Conservation (phyloP, 2,329 filamentous ascomycete genomes). For the Colletotrichum ledebouriae region DNA sequence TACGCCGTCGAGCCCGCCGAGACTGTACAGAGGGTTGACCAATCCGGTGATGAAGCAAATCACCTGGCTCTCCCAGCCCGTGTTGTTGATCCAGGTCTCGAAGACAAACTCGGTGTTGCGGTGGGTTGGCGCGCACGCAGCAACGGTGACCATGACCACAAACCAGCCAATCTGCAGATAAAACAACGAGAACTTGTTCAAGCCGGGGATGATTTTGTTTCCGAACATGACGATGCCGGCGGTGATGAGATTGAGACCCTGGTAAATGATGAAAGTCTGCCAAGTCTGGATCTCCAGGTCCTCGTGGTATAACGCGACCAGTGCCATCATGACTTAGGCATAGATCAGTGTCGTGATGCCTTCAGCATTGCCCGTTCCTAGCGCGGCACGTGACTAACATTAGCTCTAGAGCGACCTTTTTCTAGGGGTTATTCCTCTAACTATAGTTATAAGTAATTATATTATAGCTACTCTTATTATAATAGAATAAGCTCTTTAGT, state of each 20-base stretch:
- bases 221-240: slow-evolving; percentile 62
- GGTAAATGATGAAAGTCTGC: slow-evolving; percentile 63
- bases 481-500: no score
- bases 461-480: no score
- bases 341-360: no score
- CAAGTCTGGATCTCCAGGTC: slow-evolving; percentile 58
- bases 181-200: slow-evolving; percentile 60
- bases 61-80: slow-evolving; percentile 63
- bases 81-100: slow-evolving; percentile 65
- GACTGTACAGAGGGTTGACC: slow-evolving; percentile 61
- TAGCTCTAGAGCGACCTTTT: no score
- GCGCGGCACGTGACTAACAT: no score
- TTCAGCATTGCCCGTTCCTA: no score
- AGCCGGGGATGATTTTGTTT: slow-evolving; percentile 57
- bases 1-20: slow-evolving; percentile 62
- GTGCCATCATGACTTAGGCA: slow-evolving; percentile 56
- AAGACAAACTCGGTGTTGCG: slow-evolving; percentile 64
- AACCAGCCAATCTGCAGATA: slow-evolving; percentile 63
- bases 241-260: slow-evolving; percentile 58
- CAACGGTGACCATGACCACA: slow-evolving; percentile 61
- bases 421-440: no score
- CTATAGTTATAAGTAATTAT: no score
- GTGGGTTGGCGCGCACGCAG: slow-evolving; percentile 60
- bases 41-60: slow-evolving; percentile 65
- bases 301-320: slow-evolving; percentile 57